phyloP scores from a whole-genome alignment of 129 eudicot genomes.

The Smallanthus sonchifolius region DNA sequence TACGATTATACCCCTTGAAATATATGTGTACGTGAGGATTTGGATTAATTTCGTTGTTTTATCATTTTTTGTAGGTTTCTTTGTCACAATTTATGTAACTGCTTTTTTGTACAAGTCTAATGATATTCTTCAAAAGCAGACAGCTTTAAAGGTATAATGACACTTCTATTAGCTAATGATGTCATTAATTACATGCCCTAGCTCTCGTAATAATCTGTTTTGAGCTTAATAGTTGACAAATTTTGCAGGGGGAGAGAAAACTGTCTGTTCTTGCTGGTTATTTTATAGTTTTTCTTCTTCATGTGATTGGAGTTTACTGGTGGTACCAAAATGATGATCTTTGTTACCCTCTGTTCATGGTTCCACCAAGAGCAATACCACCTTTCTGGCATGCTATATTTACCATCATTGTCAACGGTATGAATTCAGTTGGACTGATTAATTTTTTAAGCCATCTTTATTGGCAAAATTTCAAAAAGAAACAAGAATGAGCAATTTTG shows the following conservation, averaged over 20 bases:
- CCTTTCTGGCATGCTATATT: constrained; percentile 43
- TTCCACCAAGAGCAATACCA: constrained; percentile 38
- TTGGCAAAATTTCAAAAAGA: background rate
- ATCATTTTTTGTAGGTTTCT: constrained; percentile 57
- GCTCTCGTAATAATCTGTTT: background rate
- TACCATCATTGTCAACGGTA: constrained; percentile 40
- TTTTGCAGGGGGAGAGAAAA: constrained; percentile 75
- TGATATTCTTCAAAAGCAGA: constrained; percentile 77
- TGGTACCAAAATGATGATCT: constrained; percentile 42
- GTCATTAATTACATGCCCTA: background rate
- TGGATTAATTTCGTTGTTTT: constrained; percentile 1
- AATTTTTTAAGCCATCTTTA: background rate
- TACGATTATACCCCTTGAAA: background rate
- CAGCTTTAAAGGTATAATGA: constrained; percentile 53
- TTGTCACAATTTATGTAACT: constrained; percentile 59
- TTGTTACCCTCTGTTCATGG: constrained; percentile 35
- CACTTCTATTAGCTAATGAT: constrained; percentile 5
- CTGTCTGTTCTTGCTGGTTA: constrained; percentile 59
- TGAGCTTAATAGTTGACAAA: background rate
- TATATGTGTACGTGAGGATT: background rate
- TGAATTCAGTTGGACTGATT: background rate
- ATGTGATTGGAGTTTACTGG: constrained; percentile 40
- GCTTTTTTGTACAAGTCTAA: constrained; percentile 83
- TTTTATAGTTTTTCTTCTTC: constrained; percentile 52
- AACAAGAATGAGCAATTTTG: constrained; percentile 1